phyloP scores from a whole-genome alignment of 192 early-diverging fungal species.

The Dissophora globulifera region DNA sequence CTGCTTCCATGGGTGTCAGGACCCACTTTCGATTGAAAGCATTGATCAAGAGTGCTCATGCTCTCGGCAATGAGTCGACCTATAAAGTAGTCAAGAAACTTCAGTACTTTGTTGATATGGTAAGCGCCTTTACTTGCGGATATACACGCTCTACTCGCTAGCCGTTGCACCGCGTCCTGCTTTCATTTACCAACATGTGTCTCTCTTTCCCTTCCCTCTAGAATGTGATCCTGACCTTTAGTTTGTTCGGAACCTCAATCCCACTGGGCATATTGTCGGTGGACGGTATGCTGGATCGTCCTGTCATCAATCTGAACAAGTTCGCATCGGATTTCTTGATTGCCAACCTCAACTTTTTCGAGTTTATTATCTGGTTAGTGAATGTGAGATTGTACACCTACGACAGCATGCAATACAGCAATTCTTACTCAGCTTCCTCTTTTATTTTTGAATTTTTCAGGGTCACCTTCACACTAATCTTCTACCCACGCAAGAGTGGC shows the following conservation, averaged over 20 bases:
- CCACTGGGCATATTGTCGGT: constrained; percentile 30
- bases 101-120: constrained; percentile 53
- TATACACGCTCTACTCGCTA: too few relatives aligned
- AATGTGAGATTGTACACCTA: too few relatives aligned
- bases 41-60: constrained; percentile 17
- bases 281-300: constrained; percentile 25
- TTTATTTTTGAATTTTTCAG: constrained; percentile 10
- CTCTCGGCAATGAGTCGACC: constrained; percentile 31
- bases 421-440: neutral
- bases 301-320: constrained; percentile 32
- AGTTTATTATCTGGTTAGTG: constrained; percentile 48
- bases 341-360: constrained; percentile 51
- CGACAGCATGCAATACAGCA: constrained; percentile 1
- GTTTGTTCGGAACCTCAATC: constrained; percentile 27
- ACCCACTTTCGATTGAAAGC: constrained; percentile 23
- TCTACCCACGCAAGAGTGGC: constrained; percentile 42
- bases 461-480: constrained; percentile 43
- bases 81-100: constrained; percentile 30
- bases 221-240: constrained; percentile 42
- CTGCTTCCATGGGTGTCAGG: constrained; percentile 20
- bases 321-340: constrained; percentile 49
- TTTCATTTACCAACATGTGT: constrained; percentile 3
- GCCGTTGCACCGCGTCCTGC: neutral
- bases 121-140: too few relatives aligned
- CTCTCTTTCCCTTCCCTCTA: constrained; percentile 6